These are phyloP conservation scores for Plenodomus tracheiphilus DNA, from an alignment of 2,329 filamentous ascomycete species.

Conservation along the genomic window DNA sequence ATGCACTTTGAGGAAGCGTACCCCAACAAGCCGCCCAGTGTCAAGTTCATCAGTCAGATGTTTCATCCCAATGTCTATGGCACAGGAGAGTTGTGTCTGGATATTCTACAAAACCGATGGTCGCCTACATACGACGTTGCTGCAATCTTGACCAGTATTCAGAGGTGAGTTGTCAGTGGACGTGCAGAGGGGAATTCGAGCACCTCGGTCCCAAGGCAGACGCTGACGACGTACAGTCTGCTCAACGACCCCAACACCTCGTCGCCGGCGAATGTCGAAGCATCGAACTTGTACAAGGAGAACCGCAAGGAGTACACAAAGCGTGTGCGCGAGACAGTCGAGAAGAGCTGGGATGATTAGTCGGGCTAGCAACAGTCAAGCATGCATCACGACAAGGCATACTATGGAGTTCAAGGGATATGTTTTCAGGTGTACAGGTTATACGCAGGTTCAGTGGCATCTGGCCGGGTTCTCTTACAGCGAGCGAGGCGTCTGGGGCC, in stretches of 20 bases:
- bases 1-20: constrained; percentile 99
- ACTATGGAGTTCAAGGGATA: constrained; percentile 23
- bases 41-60: constrained; percentile 99
- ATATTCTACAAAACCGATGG: constrained; percentile 97
- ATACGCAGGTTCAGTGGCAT: constrained; percentile 8
- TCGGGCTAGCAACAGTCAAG: neutral
- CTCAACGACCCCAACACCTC: constrained; percentile 99
- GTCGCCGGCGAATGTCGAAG: constrained; percentile 95
- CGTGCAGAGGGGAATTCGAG: neutral
- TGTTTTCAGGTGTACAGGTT: constrained; percentile 7
- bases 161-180: constrained; percentile 65
- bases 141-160: constrained; percentile 94
- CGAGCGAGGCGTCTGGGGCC: constrained; percentile 32
- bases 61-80: constrained; percentile 99
- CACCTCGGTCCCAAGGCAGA: neutral
- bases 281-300: constrained; percentile 97
- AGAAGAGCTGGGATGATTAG: constrained; percentile 98
- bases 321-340: constrained; percentile 91
- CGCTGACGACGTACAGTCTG: constrained; percentile 61
- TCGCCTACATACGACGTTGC: constrained; percentile 98
- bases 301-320: constrained; percentile 97
- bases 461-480: constrained; percentile 20
- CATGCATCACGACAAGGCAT: constrained; percentile 17
- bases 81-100: constrained; percentile 92
- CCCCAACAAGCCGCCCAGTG: constrained; percentile 94